A percentile compares a stretch with the other conserved stretches of the same genome.
These are phyloP conservation scores for Fistulinella cinereoalba DNA, from an alignment of 1,284 basidiomycete species.

Conservation along the genomic window DNA sequence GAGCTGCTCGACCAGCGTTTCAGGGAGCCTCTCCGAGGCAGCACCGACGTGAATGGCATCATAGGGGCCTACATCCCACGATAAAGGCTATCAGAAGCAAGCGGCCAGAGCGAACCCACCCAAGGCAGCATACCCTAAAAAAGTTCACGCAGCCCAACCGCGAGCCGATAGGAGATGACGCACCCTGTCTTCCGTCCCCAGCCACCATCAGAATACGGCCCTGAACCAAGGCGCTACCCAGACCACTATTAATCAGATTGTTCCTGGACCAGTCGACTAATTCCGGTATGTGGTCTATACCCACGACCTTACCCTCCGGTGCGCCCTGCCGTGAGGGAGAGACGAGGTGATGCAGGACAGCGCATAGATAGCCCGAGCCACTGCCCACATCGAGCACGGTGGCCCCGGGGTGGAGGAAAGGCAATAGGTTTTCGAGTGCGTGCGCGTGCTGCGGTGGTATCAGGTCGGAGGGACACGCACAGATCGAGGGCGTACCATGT, in stretches of 20 bases:
- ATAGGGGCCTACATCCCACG: conserved; percentile 60
- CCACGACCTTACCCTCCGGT: conserved; percentile 67
- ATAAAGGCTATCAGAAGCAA: background rate
- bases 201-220: conserved; percentile 60
- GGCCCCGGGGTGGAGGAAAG: conserved; percentile 66
- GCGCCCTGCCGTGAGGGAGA: conserved; percentile 30
- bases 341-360: conserved; percentile 76
- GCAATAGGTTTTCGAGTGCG: conserved; percentile 70
- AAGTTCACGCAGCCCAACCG: no score
- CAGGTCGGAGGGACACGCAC: background rate
- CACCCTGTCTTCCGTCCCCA: conserved; percentile 85
- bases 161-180: no score
- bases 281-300: conserved; percentile 88
- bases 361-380: conserved; percentile 76
- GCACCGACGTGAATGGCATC: conserved; percentile 95
- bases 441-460: conserved; percentile 66
- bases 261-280: conserved; percentile 67
- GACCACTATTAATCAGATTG: conserved; percentile 73
- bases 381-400: conserved; percentile 80
- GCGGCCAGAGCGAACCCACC: background rate
- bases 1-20: conserved; percentile 76
- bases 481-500: conserved; percentile 66
- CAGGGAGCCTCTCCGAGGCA: conserved; percentile 77
- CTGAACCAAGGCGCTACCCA: conserved; percentile 49
- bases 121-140: conserved; percentile 20